Base-by-base conservation (phyloP, 1,284 basidiomycete species). In the Ganoderma boninense region DNA sequence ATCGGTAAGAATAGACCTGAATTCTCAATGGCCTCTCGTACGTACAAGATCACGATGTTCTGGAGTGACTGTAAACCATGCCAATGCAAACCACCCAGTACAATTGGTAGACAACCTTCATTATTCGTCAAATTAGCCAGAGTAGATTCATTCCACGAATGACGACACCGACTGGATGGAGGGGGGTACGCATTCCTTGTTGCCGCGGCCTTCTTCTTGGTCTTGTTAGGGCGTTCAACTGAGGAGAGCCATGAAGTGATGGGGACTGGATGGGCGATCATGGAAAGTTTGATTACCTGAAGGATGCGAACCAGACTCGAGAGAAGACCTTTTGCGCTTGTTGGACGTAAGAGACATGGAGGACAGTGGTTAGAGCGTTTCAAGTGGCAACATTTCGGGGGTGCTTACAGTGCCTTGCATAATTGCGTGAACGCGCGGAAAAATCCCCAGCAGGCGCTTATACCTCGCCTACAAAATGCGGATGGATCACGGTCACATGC, bases 41-140 rank as follows among this genome's bases (percentile, higher is more conserved):
- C n/a, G 35, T 26, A 69, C 70, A 71, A 59, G 23, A 71, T 18
- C 11, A 71, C 57, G 29, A 71, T 65, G 35, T 56, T 69, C 46
- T 69, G 40, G 32, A 71, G 20, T 16, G 67, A 64, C 1, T 40
- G 29, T 18, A 7, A 7, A 2, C 18, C 70, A 38, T 26, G 32
- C 70, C 70, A 71, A 52, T 68, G 69, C 1, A 63, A 49, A 38
- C 70, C 70, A 4, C 69, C 66, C 13, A 71, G 40, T 46, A 16
- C 69, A 29, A 65, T 20, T 11, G 38, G 66, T 38, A 71, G 35
- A 29, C 56, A 44, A 23, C 52, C 69, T 71, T 20, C 46, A 20
- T 7, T 10, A 20, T 29, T 26, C 20, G 44, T 13, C 16, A 8
- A 14, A 11, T 43, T 29, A 42, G 43, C 29, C 11, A 7, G 23